These are phyloP conservation scores for Teunomyces barrocoloradensis DNA, from an alignment of 805 yeast species.

Conservation along the genomic window DNA sequence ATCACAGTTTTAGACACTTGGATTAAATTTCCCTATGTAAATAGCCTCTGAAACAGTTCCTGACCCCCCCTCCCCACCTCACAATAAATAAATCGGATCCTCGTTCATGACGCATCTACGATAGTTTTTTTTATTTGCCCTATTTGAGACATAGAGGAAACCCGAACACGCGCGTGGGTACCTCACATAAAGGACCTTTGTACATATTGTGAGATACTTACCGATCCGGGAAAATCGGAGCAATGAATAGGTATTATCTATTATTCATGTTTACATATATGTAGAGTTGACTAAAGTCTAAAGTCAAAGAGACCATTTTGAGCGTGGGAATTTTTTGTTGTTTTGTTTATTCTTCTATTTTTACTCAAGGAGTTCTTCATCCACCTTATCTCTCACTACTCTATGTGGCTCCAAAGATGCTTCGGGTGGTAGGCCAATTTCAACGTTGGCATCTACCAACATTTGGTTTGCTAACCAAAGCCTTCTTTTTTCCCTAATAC, in stretches of 20 bases:
- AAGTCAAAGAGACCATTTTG: background rate
- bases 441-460: constrained; percentile 42
- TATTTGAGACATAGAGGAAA: background rate
- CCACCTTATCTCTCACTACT: constrained; percentile 15
- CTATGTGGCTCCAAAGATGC: constrained; percentile 11
- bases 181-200: background rate
- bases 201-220: background rate
- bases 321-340: background rate
- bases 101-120: background rate
- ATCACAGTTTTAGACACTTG: background rate
- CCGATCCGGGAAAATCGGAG: background rate
- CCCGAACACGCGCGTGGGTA: background rate
- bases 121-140: background rate
- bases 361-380: constrained; percentile 13
- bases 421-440: constrained; percentile 32
- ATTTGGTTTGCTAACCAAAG: constrained; percentile 43
- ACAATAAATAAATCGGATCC: background rate
- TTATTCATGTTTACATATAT: background rate
- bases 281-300: background rate
- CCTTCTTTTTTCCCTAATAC: constrained; percentile 31
- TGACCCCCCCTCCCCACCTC: background rate
- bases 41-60: background rate
- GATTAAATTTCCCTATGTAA: background rate
- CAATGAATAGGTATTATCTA: background rate
- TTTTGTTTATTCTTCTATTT: background rate